Evolutionary conservation across 306 rosid species (phyloP).

Genomic region (Sesbania bispinosa): DNA sequence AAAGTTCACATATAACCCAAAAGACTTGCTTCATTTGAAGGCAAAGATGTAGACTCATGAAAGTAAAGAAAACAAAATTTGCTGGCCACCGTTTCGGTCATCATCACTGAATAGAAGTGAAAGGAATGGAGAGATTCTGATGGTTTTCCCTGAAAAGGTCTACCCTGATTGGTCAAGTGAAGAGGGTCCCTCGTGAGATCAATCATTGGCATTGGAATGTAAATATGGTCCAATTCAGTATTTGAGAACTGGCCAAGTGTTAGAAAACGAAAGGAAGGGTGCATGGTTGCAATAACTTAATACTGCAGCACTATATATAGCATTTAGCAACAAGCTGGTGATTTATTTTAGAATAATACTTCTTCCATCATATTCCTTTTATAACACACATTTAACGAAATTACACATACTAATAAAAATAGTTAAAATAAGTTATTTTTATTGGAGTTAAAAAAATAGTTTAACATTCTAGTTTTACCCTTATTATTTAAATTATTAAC

Average conservation of each 20-base stretch:
- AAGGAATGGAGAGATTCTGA: background rate
- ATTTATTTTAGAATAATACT: background rate
- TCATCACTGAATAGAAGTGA: background rate
- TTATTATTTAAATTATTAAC: too few species aligned
- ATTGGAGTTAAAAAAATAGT: too few species aligned
- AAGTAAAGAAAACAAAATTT: slow-evolving; percentile 19
- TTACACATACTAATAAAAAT: too few species aligned
- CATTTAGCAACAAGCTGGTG: background rate
- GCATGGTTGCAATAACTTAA: too few species aligned
- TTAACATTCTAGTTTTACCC: too few species aligned
- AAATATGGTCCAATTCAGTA: background rate
- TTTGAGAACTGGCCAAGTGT: background rate
- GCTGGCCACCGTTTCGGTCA: slow-evolving; percentile 31
- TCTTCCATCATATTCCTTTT: too few species aligned
- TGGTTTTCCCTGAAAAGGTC: background rate
- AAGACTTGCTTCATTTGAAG: slow-evolving; percentile 27
- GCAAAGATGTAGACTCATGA: slow-evolving; percentile 23
- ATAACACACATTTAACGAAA: too few species aligned
- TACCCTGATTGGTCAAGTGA: background rate
- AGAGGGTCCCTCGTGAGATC: background rate
- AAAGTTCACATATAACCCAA: slow-evolving; percentile 6
- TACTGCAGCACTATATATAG: too few species aligned
- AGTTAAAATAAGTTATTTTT: too few species aligned
- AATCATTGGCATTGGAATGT: background rate
- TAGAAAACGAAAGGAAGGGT: background rate